Evolutionary conservation across 768 basidiomycete genomes (phyloP), one percentile per base, ranked within the genome.

Genomic region (Pleurotus tuoliensis): DNA sequence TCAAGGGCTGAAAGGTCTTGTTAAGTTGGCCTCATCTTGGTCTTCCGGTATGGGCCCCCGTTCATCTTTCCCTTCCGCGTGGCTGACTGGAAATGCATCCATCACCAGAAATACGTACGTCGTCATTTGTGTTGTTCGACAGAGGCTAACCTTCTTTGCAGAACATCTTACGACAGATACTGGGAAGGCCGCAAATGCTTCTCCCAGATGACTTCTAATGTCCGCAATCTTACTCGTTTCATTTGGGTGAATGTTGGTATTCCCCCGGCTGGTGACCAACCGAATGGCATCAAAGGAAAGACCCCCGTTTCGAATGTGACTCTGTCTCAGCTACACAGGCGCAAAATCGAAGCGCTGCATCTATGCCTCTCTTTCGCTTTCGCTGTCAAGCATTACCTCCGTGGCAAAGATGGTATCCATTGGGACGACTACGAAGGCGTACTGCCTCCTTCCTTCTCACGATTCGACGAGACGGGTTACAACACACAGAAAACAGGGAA

Each of bases 121-220:
- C 44, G 34, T 30, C 41, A 45, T 37, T 47, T 55, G 25, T 47
- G 20, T 49, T 20, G 6, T 34, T 30, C 16, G 34, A 41, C 38
- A 18, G 8, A 6, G 25, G 45, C 49, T 30, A 34, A 57, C 16
- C 43, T 49, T 38, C 16, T 52, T 49, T 58, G 61, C 56, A 91
- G 87, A 51, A 92, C 90, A 20, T 92, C 90, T 6, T 94, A 92
- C 62, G 90, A 93, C 63, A 85, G 90, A 34, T 92, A 86, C 64
- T 91, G 86, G 79, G 93, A 94, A 74, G 94, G 94, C 47, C 79
- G 94, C 61, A 96, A 90, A 69, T 82, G 85, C 43, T 94, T 94
- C 65, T 85, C 87, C 0, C 63, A 82, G 6, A 67, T 95, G 56
- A 83, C 80, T 9, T 81, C 91, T 12, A 84, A 87, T 64, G 57